phyloP scores from a whole-genome alignment of 306 rosid genomes.

The Amphicarpaea edgeworthii region DNA sequence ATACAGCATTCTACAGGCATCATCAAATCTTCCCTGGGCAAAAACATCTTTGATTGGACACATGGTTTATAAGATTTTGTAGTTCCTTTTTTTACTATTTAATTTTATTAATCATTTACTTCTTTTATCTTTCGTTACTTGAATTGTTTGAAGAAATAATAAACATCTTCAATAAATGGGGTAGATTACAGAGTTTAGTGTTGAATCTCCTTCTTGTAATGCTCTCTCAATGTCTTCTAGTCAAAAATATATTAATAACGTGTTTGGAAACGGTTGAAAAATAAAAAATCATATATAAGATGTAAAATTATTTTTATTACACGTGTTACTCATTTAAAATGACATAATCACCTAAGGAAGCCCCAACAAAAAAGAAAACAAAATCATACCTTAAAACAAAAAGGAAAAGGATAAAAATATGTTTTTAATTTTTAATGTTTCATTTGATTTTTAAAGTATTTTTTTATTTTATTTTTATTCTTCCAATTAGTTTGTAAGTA shows the following conservation, averaged over 20 bases:
- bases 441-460: too few relatives aligned
- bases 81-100: background rate
- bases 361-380: too few relatives aligned
- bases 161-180: constrained; percentile 37
- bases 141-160: constrained; percentile 42
- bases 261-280: background rate
- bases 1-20: constrained; percentile 4
- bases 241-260: background rate
- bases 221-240: constrained; percentile 6
- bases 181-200: background rate
- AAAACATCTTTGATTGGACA: constrained; percentile 44
- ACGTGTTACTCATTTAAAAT: too few relatives aligned
- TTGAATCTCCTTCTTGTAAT: background rate
- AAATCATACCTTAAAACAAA: too few relatives aligned
- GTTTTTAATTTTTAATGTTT: too few relatives aligned
- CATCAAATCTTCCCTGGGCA: constrained; percentile 7
- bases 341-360: too few relatives aligned
- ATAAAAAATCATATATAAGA: too few relatives aligned
- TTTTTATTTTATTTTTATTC: too few relatives aligned
- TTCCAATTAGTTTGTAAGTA: too few relatives aligned
- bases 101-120: background rate
- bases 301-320: too few relatives aligned
- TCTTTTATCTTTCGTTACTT: constrained; percentile 21
- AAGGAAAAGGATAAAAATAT: too few relatives aligned
- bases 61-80: constrained; percentile 48